Percentiles rank a stretch among this genome's conserved stretches.
Evolutionary conservation across 176 grass and related monocot species (phyloP).

Genomic region (Eragrostis nindensis): DNA sequence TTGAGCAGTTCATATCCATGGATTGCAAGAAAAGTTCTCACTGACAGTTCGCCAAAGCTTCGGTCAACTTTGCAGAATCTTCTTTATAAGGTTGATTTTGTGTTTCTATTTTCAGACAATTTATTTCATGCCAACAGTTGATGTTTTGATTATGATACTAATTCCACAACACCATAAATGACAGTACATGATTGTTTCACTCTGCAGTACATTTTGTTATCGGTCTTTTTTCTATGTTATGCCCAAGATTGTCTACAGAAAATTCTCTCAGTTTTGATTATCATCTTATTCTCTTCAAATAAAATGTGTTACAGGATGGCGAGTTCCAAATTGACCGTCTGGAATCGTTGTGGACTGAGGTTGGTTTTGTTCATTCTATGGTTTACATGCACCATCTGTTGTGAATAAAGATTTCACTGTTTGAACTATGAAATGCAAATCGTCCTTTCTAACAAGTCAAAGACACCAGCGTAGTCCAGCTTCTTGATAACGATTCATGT

Average conservation of each 20-base stretch:
- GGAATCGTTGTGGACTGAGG: constrained; percentile 93
- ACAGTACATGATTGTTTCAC: not conserved
- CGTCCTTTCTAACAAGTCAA: constrained; percentile 23
- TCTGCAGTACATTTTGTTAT: constrained; percentile 2
- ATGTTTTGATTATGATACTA: constrained; percentile 17
- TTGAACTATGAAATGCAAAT: not conserved
- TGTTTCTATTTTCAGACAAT: constrained; percentile 24
- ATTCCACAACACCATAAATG: constrained; percentile 1
- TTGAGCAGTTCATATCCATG: constrained; percentile 96
- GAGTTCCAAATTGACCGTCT: constrained; percentile 90
- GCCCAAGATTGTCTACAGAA: constrained; percentile 28
- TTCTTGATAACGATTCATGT: not conserved
- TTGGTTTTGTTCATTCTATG: constrained; percentile 41
- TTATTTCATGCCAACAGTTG: constrained; percentile 3
- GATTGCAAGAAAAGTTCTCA: constrained; percentile 99
- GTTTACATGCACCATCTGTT: not conserved
- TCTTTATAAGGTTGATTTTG: constrained; percentile 78
- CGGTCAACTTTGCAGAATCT: constrained; percentile 77
- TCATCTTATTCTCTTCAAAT: constrained; percentile 36
- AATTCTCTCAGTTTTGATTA: constrained; percentile 37
- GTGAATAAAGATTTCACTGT: constrained; percentile 31
- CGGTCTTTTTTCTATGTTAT: not conserved
- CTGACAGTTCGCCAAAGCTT: constrained; percentile 88
- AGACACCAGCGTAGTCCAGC: constrained; percentile 3
- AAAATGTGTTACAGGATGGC: constrained; percentile 64